Evolutionary conservation across 2,329 filamentous ascomycete genomes (phyloP).

Genomic region (Pseudogymnoascus sp.): DNA sequence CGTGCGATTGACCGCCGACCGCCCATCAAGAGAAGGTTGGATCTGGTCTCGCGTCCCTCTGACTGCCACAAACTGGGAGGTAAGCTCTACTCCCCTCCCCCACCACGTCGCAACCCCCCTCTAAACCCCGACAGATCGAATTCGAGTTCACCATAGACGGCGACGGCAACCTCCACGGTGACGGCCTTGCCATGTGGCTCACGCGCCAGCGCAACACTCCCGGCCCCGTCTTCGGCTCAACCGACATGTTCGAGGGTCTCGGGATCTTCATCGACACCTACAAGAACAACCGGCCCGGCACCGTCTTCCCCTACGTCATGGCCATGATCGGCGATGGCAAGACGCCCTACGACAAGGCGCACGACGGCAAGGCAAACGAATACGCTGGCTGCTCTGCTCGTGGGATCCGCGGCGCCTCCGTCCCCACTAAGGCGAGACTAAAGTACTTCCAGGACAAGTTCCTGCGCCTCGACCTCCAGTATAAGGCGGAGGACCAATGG

Average conservation of each 20-base stretch:
- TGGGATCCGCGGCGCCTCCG: slow-evolving; percentile 69
- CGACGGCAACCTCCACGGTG: slow-evolving; percentile 81
- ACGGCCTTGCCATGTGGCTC: slow-evolving; percentile 97
- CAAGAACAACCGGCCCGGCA: slow-evolving; percentile 96
- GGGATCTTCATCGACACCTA: slow-evolving; percentile 95
- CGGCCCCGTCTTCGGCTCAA: slow-evolving; percentile 80
- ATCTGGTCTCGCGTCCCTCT: slow-evolving; percentile 88
- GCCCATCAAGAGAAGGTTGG: slow-evolving; percentile 85
- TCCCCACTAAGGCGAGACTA: slow-evolving; percentile 77
- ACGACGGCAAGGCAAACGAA: slow-evolving; percentile 89
- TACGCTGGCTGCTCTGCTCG: slow-evolving; percentile 91
- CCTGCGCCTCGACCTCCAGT: slow-evolving; percentile 84
- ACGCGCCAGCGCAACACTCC: slow-evolving; percentile 79
- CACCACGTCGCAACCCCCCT: background rate
- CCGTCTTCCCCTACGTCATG: slow-evolving; percentile 97
- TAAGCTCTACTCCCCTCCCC: slow-evolving; percentile 25
- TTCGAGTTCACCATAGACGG: slow-evolving; percentile 93
- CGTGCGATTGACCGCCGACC: slow-evolving; percentile 84
- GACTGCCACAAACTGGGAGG: slow-evolving; percentile 97
- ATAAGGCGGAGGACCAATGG: slow-evolving; percentile 87
- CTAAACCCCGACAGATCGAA: slow-evolving; percentile 51
- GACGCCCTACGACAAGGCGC: slow-evolving; percentile 82
- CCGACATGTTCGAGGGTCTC: slow-evolving; percentile 85
- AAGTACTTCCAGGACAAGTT: slow-evolving; percentile 97
- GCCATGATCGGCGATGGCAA: slow-evolving; percentile 93